Conservation (phyloP, 495 filamentous ascomycete genomes). For the Lasiosphaeria ovina region DNA sequence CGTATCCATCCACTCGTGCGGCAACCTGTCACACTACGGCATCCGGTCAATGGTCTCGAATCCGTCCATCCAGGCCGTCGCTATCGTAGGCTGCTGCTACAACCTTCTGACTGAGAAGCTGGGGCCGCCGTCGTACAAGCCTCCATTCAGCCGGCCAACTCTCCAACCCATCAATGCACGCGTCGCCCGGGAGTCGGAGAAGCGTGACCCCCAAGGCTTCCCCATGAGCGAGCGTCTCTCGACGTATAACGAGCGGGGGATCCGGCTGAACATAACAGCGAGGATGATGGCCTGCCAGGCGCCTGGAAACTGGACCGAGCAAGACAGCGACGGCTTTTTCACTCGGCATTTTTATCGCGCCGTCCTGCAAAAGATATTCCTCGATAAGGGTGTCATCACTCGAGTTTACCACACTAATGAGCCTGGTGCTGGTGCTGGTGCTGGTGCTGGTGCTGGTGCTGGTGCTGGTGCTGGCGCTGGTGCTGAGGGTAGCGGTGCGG, state of each 20-base stretch:
- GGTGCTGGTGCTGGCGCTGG: not conserved
- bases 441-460: conserved; percentile 12
- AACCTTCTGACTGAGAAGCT: conserved; percentile 90
- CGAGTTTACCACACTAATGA: conserved; percentile 51
- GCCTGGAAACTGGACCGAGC: conserved; percentile 81
- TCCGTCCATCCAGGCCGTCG: conserved; percentile 78
- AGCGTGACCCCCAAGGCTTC: conserved; percentile 83
- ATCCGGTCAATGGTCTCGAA: conserved; percentile 82
- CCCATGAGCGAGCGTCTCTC: conserved; percentile 81
- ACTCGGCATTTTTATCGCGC: conserved; percentile 92
- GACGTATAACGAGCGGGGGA: conserved; percentile 57
- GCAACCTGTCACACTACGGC: conserved; percentile 93
- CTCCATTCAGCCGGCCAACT: conserved; percentile 60
- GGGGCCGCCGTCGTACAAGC: conserved; percentile 81
- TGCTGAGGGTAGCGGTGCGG: conserved; percentile 22
- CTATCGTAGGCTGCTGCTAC: conserved; percentile 97
- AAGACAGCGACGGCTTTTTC: conserved; percentile 84
- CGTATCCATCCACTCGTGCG: conserved; percentile 93
- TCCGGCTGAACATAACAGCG: conserved; percentile 91
- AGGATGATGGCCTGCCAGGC: conserved; percentile 97
- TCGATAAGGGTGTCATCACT: conserved; percentile 72
- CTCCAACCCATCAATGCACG: conserved; percentile 58
- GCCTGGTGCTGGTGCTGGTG: conserved; percentile 5
- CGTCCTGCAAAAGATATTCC: conserved; percentile 82
- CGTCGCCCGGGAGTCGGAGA: conserved; percentile 48